Percentiles rank a stretch among this genome's conserved stretches.
These are phyloP conservation scores for Phragmites australis DNA, from an alignment of 176 grass and related monocot species.

Conservation along the genomic window DNA sequence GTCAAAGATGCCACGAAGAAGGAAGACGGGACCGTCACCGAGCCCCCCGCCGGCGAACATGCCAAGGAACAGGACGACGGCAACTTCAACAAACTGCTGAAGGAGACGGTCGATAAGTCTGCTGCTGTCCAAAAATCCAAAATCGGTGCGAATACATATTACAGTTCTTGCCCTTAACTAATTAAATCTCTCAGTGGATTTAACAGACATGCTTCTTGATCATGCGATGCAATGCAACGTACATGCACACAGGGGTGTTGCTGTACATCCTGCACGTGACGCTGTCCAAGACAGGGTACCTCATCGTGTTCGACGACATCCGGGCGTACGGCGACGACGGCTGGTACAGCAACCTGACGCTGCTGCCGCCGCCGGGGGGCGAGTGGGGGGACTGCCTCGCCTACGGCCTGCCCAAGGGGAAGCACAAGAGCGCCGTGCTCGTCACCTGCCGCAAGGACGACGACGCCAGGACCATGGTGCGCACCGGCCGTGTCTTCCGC, in stretches of 20 bases:
- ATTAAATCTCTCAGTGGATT: too few species aligned
- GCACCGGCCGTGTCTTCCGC: constrained; percentile 30
- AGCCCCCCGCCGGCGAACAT: too few species aligned
- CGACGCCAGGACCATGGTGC: constrained; percentile 42
- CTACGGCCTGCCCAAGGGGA: constrained; percentile 50
- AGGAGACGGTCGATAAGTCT: too few species aligned
- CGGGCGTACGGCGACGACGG: constrained; percentile 6
- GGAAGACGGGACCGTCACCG: too few species aligned
- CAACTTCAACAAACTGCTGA: too few species aligned
- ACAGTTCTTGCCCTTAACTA: too few species aligned
- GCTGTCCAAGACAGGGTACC: constrained; percentile 48
- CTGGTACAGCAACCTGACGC: constrained; percentile 54
- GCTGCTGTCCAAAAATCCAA: too few species aligned
- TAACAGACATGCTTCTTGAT: too few species aligned
- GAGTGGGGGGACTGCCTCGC: constrained; percentile 48
- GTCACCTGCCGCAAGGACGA: constrained; percentile 51
- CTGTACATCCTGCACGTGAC: constrained; percentile 44
- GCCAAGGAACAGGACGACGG: too few species aligned
- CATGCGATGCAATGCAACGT: too few species aligned
- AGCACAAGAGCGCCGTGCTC: constrained; percentile 45
- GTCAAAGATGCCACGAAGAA: not conserved
- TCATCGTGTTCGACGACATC: constrained; percentile 51
- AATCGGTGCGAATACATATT: too few species aligned
- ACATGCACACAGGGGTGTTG: constrained; percentile 30
- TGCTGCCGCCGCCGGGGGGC: not conserved